phyloP scores from a whole-genome alignment of 805 yeast genomes.

The Schwanniomyces sp. region DNA sequence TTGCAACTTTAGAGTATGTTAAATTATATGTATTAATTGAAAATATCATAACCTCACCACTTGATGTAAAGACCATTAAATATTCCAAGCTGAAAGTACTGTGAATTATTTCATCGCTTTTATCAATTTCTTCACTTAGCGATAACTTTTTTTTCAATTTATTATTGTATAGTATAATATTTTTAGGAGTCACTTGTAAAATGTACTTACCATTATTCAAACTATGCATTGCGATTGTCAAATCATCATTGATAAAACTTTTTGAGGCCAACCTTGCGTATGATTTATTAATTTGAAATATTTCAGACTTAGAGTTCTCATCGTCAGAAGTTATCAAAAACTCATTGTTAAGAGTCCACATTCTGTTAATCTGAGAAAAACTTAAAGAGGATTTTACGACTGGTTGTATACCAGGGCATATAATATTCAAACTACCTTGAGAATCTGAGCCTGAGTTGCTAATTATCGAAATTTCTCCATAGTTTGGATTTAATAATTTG shows the following conservation, averaged over 20 bases:
- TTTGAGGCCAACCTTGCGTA: slow-evolving; percentile 61
- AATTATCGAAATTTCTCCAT: slow-evolving; percentile 63
- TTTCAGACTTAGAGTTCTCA: slow-evolving; percentile 61
- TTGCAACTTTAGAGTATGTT: slow-evolving; percentile 30
- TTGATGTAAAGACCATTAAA: slow-evolving; percentile 60
- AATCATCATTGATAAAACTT: slow-evolving; percentile 61
- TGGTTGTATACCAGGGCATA: slow-evolving; percentile 72
- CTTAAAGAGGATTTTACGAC: slow-evolving; percentile 63
- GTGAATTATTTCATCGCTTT: slow-evolving; percentile 58
- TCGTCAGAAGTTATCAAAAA: slow-evolving; percentile 74
- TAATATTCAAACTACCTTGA: slow-evolving; percentile 56
- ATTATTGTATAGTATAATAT: slow-evolving; percentile 59
- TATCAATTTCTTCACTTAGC: slow-evolving; percentile 35
- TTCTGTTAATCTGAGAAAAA: slow-evolving; percentile 68
- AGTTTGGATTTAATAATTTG: slow-evolving; percentile 69
- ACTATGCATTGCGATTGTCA: slow-evolving; percentile 68
- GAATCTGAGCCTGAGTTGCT: slow-evolving; percentile 65
- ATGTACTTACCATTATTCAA: slow-evolving; percentile 56
- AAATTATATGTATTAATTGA: slow-evolving; percentile 40
- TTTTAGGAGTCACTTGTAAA: slow-evolving; percentile 72
- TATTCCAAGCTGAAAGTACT: slow-evolving; percentile 64
- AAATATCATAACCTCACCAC: slow-evolving; percentile 67
- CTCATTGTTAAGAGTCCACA: slow-evolving; percentile 70
- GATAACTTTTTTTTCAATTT: slow-evolving; percentile 55
- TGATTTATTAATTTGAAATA: slow-evolving; percentile 60